Conservation (phyloP, 345 rosid species). For the Eucalyptus cloeziana region DNA sequence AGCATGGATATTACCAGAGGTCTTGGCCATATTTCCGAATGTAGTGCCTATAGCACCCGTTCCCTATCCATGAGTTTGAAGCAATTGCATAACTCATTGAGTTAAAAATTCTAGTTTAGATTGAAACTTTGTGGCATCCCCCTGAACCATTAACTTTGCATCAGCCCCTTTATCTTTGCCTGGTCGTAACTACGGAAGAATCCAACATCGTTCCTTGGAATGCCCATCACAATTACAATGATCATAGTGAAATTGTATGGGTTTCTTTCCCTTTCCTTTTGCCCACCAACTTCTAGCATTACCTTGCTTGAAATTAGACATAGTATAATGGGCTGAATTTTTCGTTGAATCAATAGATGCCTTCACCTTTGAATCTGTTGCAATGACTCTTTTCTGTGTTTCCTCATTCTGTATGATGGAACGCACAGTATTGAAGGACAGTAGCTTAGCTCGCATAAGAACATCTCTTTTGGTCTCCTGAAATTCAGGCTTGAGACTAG, state of each 20-base stretch:
- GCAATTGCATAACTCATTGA: neutral
- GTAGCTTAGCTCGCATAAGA: neutral
- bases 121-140: neutral
- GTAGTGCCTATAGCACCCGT: neutral
- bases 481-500: neutral
- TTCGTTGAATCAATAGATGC: neutral
- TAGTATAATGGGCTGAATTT: neutral
- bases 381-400: neutral
- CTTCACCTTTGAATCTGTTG: neutral
- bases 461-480: neutral
- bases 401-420: neutral
- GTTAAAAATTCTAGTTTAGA: neutral
- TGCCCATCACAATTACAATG: neutral
- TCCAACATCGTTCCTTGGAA: neutral
- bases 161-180: neutral
- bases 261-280: neutral
- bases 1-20: neutral
- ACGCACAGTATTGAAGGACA: neutral
- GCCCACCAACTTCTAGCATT: neutral
- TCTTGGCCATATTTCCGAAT: neutral
- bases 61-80: neutral
- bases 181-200: neutral
- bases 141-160: neutral
- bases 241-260: too few species aligned
- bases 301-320: neutral